Base-by-base conservation (phyloP, 1,284 basidiomycete genomes). In the Peniophora sp. region DNA sequence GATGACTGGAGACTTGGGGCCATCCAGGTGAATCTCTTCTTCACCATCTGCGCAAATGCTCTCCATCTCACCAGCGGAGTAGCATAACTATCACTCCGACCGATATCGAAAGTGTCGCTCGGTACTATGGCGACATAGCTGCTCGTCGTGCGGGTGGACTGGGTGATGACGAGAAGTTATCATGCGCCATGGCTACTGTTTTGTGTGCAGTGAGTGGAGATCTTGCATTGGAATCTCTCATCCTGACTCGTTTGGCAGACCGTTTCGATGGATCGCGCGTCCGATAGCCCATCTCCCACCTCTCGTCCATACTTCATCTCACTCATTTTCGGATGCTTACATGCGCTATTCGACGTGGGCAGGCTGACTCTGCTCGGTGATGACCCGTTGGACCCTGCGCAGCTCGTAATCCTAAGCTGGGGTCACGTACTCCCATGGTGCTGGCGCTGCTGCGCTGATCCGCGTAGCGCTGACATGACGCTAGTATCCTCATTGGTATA, bases 391-490 rank as follows among this genome's bases (percentile, higher is more conserved):
- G 76, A 81, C 61, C 52, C 60, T 24, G 61, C 82, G 2, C 73
- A 75, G 50, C 62, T 45, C 2, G 66, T 84, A 23, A 59, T 87
- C 14, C 49, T 83, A 9, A 64, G 64, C 52, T 85, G 79, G 76
- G 76, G 78, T 24, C 53, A 68, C 14, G 64, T 72, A 3, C 59
- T 83, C 3, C 70, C 74, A 2, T 87, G 85, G 83, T 70, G 70
- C 51, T 88, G 85, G 84, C 61, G 59, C n/a, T 63, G 71, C 9
- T 86, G 83, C 81, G 60, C 65, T 42, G 83, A 86, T 58, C 66
- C 70, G 49, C 70, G 77, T 32, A 59, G 68, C 32, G 68, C 72
- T 22, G 64, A 77, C 43, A 66, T 72, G 2, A 81, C 83, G 49
- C 66, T 66, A 15, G 68, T 83, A 27, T 64, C 70, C 9, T 62